Base-by-base conservation (phyloP, 805 yeast species). In the Lipomyces chichibuensis region DNA sequence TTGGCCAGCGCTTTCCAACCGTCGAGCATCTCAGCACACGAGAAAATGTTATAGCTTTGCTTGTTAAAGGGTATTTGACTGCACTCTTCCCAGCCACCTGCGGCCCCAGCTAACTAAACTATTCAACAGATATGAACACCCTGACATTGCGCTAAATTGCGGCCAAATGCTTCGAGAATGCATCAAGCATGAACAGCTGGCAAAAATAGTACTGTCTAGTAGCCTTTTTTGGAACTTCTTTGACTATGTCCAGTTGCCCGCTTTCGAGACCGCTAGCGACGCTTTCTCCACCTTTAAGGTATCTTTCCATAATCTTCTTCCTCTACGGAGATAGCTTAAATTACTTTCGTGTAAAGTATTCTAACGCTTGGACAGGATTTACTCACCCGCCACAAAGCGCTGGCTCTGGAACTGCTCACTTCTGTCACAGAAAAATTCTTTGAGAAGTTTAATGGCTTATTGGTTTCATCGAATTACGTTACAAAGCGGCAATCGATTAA, bases 241-340 rank as follows among this genome's bases (percentile, higher is more conserved):
- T 78, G 86, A 84, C 57, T 91, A 90, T 76, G 90, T 91, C 52
- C 88, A 87, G 72, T 81, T 84, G 51, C 88, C 88, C 3, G 87
- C 89, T 35, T 95, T 95, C 80, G 98, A 95, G 78, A 86, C 90
- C 27, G 92, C 97, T 65, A 91, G 97, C 0, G 97, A 92, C 75
- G 86, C 97, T 0, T 90, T 94, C 77, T 87, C 88, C 63, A 91
- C 97, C 0, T 65, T 81, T 79, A 90, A 73, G 84, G 73, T 69
- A 53, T 43, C 20, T 43, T 2, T n/a, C 23, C 3, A 37, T 37
- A 13, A 13, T 37, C 43, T 46, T 33, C 43, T 23, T n/a, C 39
- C 29, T 23, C n/a, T 56, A 52, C 8, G 63, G n/a, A 25, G 6
- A 29, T 29, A 29, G 49, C 23, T 43, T 43, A 17, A 17, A n/a